phyloP scores from a whole-genome alignment of 2,329 filamentous ascomycete species.

The Fusarium annulatum region DNA sequence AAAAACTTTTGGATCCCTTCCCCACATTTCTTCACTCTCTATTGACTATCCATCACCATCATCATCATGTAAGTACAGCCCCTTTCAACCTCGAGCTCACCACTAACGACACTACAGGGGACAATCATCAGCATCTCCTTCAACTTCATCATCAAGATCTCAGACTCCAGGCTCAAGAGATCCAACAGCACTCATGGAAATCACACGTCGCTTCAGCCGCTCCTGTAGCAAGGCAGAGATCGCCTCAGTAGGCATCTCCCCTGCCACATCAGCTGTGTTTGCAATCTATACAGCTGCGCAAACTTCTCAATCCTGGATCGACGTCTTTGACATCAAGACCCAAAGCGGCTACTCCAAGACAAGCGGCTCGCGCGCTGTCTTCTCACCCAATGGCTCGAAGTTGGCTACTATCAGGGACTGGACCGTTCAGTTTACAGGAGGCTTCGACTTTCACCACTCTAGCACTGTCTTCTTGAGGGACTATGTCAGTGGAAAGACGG shows the following conservation, averaged over 20 bases:
- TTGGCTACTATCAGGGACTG: constrained; percentile 49
- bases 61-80: constrained; percentile 34
- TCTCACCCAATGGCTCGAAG: constrained; percentile 35
- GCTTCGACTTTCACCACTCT: constrained; percentile 47
- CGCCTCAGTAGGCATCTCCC: constrained; percentile 47
- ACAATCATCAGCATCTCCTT: constrained; percentile 18
- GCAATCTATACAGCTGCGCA: constrained; percentile 47
- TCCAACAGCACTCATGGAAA: constrained; percentile 24
- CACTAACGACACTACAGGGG: constrained; percentile 31
- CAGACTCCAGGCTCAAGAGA: not conserved
- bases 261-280: constrained; percentile 42
- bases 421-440: constrained; percentile 45
- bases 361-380: constrained; percentile 48
- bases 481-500: constrained; percentile 46
- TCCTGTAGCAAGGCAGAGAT: constrained; percentile 48
- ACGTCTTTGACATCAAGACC: constrained; percentile 48
- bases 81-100: not conserved
- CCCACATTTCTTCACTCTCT: not conserved
- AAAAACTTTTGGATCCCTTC: not conserved
- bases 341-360: constrained; percentile 47
- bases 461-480: constrained; percentile 49
- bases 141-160: not conserved
- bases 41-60: not conserved
- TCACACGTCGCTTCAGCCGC: constrained; percentile 46
- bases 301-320: constrained; percentile 50